phyloP scores from a whole-genome alignment of 2,329 filamentous ascomycete genomes.

The Exophiala sp. region DNA sequence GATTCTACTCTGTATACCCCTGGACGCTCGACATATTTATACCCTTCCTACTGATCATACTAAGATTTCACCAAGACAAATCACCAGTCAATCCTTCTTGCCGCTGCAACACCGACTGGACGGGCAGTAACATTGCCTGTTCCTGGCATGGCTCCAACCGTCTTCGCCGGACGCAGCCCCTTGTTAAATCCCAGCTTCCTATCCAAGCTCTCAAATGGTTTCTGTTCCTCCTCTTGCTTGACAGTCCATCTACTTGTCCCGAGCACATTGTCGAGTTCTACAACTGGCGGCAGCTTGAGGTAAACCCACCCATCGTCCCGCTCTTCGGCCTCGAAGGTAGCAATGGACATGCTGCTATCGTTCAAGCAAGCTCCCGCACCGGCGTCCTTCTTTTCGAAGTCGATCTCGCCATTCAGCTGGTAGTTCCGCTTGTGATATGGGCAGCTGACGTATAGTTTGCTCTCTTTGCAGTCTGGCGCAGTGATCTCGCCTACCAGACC shows the following conservation, averaged over 20 bases:
- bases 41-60: background rate
- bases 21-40: background rate
- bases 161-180: slow-evolving; percentile 50
- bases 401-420: slow-evolving; percentile 57
- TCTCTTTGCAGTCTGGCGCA: slow-evolving; percentile 36
- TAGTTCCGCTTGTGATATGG: slow-evolving; percentile 89
- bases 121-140: slow-evolving; percentile 23
- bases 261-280: slow-evolving; percentile 71
- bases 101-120: slow-evolving; percentile 18
- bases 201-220: slow-evolving; percentile 53
- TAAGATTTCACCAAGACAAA: background rate
- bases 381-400: slow-evolving; percentile 25
- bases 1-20: background rate
- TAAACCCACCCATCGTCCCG: slow-evolving; percentile 72
- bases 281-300: slow-evolving; percentile 69
- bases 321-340: slow-evolving; percentile 72
- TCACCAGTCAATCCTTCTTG: slow-evolving; percentile 29
- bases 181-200: slow-evolving; percentile 45
- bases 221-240: slow-evolving; percentile 59
- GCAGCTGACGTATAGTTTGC: slow-evolving; percentile 77
- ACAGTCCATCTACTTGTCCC: slow-evolving; percentile 76
- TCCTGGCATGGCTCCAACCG: slow-evolving; percentile 26
- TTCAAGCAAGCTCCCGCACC: slow-evolving; percentile 65
- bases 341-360: slow-evolving; percentile 69
- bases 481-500: slow-evolving; percentile 65